Conservation (phyloP, 148 eudicot genomes). For the Beta vulgaris region DNA sequence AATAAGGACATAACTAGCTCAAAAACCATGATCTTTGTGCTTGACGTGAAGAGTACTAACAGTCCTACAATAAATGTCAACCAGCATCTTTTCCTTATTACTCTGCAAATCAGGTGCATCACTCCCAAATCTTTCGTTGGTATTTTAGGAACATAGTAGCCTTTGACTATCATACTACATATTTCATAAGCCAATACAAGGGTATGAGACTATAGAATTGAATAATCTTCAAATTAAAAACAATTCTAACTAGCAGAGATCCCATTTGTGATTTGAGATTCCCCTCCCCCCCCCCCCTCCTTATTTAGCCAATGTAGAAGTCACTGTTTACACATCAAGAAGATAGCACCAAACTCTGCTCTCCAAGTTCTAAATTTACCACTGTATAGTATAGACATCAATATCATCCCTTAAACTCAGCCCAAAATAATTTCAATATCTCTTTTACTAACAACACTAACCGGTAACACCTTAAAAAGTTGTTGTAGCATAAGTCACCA, state of each 20-base stretch:
- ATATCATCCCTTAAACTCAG: not conserved
- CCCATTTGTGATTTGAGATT: not conserved
- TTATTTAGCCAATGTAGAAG: not conserved
- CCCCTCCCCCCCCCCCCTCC: not conserved
- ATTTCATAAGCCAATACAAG: not conserved
- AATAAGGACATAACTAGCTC: not conserved
- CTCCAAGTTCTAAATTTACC: not conserved
- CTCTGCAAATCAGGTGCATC: not conserved
- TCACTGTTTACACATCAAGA: not conserved
- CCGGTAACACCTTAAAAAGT: too few relatives aligned
- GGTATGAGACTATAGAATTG: not conserved
- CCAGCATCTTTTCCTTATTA: not conserved
- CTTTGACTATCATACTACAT: not conserved
- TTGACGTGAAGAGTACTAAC: not conserved
- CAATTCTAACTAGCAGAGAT: not conserved
- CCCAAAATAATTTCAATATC: too few relatives aligned
- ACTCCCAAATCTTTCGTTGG: not conserved
- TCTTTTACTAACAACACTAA: too few relatives aligned
- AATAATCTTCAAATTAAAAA: not conserved
- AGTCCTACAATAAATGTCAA: not conserved
- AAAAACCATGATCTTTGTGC: not conserved
- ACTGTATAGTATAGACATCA: not conserved
- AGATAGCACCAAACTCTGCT: not conserved
- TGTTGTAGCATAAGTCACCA: too few relatives aligned
- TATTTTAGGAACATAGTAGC: not conserved